These are phyloP conservation scores for Pholiota adiposa DNA, from an alignment of 1,284 basidiomycete genomes.

Conservation along the genomic window DNA sequence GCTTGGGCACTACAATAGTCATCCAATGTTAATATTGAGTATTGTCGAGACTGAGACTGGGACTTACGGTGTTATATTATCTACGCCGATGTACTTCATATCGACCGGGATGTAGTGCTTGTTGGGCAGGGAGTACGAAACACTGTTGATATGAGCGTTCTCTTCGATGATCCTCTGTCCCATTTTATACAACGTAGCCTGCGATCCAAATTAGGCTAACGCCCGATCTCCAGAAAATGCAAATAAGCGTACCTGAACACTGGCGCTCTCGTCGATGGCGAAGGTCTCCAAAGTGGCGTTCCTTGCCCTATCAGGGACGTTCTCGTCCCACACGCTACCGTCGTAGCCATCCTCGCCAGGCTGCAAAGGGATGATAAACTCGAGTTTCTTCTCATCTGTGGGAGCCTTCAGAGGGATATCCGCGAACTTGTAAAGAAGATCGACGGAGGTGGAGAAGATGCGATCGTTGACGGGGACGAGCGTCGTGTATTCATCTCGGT, in stretches of 20 bases:
- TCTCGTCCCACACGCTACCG: slow-evolving; percentile 62
- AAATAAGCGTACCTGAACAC: slow-evolving; percentile 72
- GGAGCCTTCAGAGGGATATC: slow-evolving; percentile 52
- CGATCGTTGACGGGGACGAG: slow-evolving; percentile 82
- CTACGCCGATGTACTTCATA: slow-evolving; percentile 60
- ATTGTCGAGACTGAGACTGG: neutral
- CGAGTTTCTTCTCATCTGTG: slow-evolving; percentile 50
- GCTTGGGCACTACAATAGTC: slow-evolving; percentile 18
- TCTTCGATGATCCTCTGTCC: slow-evolving; percentile 72
- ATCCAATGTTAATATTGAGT: neutral
- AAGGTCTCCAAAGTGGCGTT: slow-evolving; percentile 82
- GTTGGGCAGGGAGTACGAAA: slow-evolving; percentile 87
- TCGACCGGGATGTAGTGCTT: slow-evolving; percentile 91
- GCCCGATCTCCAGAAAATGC: neutral
- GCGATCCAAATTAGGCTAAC: neutral
- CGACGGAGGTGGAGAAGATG: slow-evolving; percentile 87
- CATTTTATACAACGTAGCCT: slow-evolving; percentile 94
- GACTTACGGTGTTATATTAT: slow-evolving; percentile 47
- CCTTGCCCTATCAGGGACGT: slow-evolving; percentile 61
- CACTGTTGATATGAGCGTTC: slow-evolving; percentile 63
- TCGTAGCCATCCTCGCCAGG: slow-evolving; percentile 42
- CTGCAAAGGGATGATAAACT: slow-evolving; percentile 46
- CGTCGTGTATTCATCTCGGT: slow-evolving; percentile 89
- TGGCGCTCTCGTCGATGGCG: slow-evolving; percentile 87
- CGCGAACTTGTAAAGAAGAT: slow-evolving; percentile 70